Conservation (phyloP, 768 basidiomycete species). For the Boletus rubroflammeus region DNA sequence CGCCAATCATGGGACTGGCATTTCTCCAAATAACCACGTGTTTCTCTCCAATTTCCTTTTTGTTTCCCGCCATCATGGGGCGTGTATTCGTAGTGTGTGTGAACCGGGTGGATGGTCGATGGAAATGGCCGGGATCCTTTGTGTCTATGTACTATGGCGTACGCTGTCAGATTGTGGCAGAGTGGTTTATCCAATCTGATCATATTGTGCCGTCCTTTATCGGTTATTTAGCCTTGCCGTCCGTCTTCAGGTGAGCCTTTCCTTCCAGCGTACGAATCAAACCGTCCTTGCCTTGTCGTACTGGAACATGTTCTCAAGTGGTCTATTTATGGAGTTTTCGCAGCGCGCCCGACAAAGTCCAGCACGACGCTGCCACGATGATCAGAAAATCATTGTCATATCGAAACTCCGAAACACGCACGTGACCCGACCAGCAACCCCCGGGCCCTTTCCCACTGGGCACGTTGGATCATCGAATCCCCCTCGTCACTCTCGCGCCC, state of each 20-base stretch:
- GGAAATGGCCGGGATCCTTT: not conserved
- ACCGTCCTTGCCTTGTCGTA: not conserved
- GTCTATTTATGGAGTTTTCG: no score
- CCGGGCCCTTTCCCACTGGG: no score
- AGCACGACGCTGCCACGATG: not conserved
- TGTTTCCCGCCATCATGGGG: not conserved
- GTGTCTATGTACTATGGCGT: not conserved
- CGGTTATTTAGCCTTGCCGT: not conserved
- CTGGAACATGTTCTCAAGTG: not conserved
- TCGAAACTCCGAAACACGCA: not conserved
- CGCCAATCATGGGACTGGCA: not conserved
- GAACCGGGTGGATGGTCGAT: not conserved
- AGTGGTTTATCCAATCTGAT: not conserved
- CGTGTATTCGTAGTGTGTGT: not conserved
- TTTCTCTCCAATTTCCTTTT: not conserved
- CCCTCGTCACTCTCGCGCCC: constrained; percentile 10
- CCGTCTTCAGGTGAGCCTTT: not conserved
- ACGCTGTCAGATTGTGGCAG: not conserved
- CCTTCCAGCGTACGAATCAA: no score
- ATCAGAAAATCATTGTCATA: not conserved
- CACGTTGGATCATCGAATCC: not conserved
- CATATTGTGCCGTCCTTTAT: not conserved
- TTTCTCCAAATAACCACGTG: not conserved
- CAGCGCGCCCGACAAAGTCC: not conserved
- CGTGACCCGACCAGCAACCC: no score